These are phyloP conservation scores for Chaetothyriales sp. DNA, from an alignment of 2,329 filamentous ascomycete species.

Conservation along the genomic window DNA sequence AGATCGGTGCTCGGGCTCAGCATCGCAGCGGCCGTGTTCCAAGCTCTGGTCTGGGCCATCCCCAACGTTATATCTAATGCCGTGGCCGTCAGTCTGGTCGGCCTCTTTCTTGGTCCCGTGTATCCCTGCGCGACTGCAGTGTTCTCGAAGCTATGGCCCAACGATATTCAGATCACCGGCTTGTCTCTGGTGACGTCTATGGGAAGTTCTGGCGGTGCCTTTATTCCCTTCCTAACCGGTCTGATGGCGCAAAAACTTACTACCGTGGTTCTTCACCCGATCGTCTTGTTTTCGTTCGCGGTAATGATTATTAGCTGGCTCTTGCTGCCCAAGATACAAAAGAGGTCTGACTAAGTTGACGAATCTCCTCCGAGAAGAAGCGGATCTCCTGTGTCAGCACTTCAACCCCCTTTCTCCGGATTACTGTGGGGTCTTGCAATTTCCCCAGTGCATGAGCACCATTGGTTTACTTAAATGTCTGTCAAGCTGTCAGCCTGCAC, in stretches of 20 bases:
- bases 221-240: slow-evolving; percentile 34
- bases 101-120: slow-evolving; percentile 60
- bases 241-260: slow-evolving; percentile 32
- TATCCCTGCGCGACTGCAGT: slow-evolving; percentile 47
- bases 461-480: neutral
- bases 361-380: neutral
- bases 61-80: slow-evolving; percentile 28
- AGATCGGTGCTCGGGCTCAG: slow-evolving; percentile 50
- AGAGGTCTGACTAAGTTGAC: slow-evolving; percentile 31
- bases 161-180: slow-evolving; percentile 26
- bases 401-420: no score
- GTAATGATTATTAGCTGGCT: slow-evolving; percentile 40
- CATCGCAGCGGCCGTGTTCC: slow-evolving; percentile 39
- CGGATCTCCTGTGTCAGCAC: neutral
- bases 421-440: neutral
- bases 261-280: slow-evolving; percentile 37
- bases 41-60: slow-evolving; percentile 18
- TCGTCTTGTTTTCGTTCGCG: slow-evolving; percentile 40
- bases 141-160: slow-evolving; percentile 21
- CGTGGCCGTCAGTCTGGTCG: slow-evolving; percentile 52
- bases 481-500: neutral
- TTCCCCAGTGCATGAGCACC: neutral
- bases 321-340: slow-evolving; percentile 34
- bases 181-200: slow-evolving; percentile 26
- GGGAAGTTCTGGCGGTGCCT: slow-evolving; percentile 29